Evolutionary conservation across 306 rosid species (phyloP), one percentile per base, ranked within the genome.

Genomic region (Pachyrhizus erosus): DNA sequence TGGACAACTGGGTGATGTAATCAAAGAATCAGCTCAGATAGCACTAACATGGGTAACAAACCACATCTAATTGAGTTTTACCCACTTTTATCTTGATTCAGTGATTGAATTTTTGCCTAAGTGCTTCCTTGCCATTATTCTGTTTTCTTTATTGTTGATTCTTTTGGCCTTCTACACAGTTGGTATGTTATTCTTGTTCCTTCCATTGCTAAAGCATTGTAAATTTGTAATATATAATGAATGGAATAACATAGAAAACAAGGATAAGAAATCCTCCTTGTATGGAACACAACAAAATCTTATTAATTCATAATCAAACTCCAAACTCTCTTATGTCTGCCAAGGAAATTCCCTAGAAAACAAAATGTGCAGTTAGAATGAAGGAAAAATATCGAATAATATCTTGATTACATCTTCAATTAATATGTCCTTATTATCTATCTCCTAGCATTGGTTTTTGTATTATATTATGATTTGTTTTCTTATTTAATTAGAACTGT

Each of bases 1-100:
- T 5, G 98, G 99, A 77, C 98, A 96, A 84, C 96, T 96, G 71
- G 99, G 99, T 64, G 99, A 96, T 80, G 99, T 96, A 51, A 96
- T 96, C 76, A 96, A 96, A 87, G 99, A 96, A 87, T 96, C 99
- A 12, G 98, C 99, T 40, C 97, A 93, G 86, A 96, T 96, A 86
- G 99, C 99, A 26, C 84, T 96, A 79, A 96, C 99, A 79, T 96
- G 99, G 99, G 99, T 96, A 93, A 88, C 73, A 20, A 26, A 80
- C 85, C 77, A 68, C 62, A 34, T 86, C 60, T 83, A 61, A 67
- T 42, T 33, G 67, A 86, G 66, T 70, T 83, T 57, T 52, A 31
- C 40, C 68, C 37, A 20, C 70, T 31, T 79, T 34, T 34, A 9
- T 65, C 27, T 68, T 33, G 65, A 24, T 26, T 60, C 9, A 12